Evolutionary conservation across 2,329 filamentous ascomycete species (phyloP).

Genomic region (Peltaster fructicola): DNA sequence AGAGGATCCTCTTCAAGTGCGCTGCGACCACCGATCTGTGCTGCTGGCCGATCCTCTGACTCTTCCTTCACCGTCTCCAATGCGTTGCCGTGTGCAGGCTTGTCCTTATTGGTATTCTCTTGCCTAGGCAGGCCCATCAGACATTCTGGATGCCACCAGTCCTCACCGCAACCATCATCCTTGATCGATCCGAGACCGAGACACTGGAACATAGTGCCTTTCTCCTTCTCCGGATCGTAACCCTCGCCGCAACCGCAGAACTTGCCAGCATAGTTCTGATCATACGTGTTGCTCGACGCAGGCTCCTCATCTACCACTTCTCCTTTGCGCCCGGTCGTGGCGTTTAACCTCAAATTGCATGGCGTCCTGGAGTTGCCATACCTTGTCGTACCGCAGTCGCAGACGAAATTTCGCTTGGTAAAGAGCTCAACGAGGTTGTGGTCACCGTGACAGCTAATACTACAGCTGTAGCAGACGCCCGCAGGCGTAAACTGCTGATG

Average conservation of each 20-base stretch:
- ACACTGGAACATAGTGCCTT: constrained; percentile 97
- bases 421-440: constrained; percentile 92
- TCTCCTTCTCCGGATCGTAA: constrained; percentile 77
- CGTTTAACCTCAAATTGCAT: constrained; percentile 59
- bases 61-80: constrained; percentile 15
- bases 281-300: constrained; percentile 64
- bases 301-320: constrained; percentile 60
- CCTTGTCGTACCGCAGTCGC: constrained; percentile 84
- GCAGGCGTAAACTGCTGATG: constrained; percentile 52
- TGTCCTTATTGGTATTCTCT: constrained; percentile 27
- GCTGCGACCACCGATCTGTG: constrained; percentile 11
- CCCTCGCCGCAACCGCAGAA: constrained; percentile 83
- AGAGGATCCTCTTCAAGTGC: constrained; percentile 44
- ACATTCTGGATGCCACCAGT: constrained; percentile 95
- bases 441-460: constrained; percentile 89
- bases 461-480: constrained; percentile 91
- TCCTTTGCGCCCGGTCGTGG: constrained; percentile 57
- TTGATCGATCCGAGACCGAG: constrained; percentile 64
- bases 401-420: constrained; percentile 85
- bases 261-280: constrained; percentile 82
- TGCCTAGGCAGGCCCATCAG: constrained; percentile 61
- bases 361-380: constrained; percentile 46
- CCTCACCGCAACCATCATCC: constrained; percentile 81
- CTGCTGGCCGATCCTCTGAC: constrained; percentile 18
- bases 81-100: constrained; percentile 5